A percentile compares a stretch with the other conserved stretches of the same genome.
Evolutionary conservation across 176 grass and related monocot species (phyloP).

Genomic region (Typha latifolia): DNA sequence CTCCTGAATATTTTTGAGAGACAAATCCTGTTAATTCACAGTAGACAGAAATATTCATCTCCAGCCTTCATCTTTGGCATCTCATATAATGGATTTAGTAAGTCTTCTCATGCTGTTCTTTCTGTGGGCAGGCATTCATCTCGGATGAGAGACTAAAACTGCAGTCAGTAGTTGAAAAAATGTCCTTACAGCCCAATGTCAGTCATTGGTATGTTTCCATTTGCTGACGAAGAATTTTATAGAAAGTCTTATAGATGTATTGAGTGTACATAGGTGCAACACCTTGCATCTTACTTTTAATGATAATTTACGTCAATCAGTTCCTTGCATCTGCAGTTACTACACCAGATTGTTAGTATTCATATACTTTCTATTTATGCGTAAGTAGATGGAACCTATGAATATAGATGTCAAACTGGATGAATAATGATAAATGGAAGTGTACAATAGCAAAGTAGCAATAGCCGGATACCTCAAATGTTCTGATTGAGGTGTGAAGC

Average conservation of each 20-base stretch:
- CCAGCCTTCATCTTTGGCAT: not conserved
- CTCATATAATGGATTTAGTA: slow-evolving; percentile 8
- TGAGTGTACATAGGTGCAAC: not conserved
- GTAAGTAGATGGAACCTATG: too few relatives aligned
- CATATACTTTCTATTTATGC: too few relatives aligned
- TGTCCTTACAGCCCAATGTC: slow-evolving; percentile 45
- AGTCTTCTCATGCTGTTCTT: slow-evolving; percentile 5
- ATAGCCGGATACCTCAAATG: too few relatives aligned
- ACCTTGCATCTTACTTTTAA: not conserved
- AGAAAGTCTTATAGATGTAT: slow-evolving; percentile 5
- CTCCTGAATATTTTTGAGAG: not conserved
- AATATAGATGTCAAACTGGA: too few relatives aligned
- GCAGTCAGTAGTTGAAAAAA: slow-evolving; percentile 47
- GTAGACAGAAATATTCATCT: not conserved
- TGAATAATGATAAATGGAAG: too few relatives aligned
- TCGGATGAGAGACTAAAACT: slow-evolving; percentile 73
- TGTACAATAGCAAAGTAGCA: too few relatives aligned
- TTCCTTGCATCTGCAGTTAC: not conserved
- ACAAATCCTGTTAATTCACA: not conserved
- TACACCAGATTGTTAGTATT: not conserved
- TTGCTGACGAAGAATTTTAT: slow-evolving; percentile 5
- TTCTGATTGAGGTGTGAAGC: too few relatives aligned
- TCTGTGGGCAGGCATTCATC: slow-evolving; percentile 58
- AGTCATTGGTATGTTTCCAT: slow-evolving; percentile 55
- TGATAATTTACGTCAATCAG: not conserved